These are phyloP conservation scores for Pleurotus giganteus DNA, from an alignment of 768 basidiomycete genomes.

Conservation along the genomic window DNA sequence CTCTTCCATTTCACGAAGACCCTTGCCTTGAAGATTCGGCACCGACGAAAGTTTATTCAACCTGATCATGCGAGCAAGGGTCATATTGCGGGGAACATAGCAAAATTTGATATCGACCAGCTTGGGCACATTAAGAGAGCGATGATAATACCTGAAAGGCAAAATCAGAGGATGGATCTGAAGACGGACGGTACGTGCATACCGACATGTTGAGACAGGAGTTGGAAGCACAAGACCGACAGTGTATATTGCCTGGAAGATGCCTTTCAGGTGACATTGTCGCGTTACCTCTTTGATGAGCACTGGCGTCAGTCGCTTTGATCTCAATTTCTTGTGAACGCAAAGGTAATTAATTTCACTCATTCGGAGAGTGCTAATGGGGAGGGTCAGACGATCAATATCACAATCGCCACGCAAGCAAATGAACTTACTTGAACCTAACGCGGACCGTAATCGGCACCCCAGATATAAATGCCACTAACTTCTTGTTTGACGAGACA, in stretches of 20 bases:
- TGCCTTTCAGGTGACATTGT: conserved; percentile 81
- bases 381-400: not conserved
- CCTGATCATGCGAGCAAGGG: conserved; percentile 87
- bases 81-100: conserved; percentile 82
- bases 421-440: conserved; percentile 64
- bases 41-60: conserved; percentile 63
- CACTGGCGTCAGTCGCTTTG: conserved; percentile 92
- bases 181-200: conserved; percentile 18
- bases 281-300: conserved; percentile 97
- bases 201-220: conserved; percentile 85
- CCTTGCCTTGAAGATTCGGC: conserved; percentile 33
- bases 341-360: conserved; percentile 98
- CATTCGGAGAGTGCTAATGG: conserved; percentile 57
- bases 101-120: conserved; percentile 89
- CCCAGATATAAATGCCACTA: conserved; percentile 96
- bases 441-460: conserved; percentile 87
- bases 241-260: conserved; percentile 98
- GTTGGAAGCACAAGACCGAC: conserved; percentile 93
- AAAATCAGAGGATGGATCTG: conserved; percentile 10
- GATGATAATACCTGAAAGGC: conserved; percentile 77
- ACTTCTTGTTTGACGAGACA: conserved; percentile 84
- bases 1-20: conserved; percentile 87
- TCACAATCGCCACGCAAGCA: not conserved
- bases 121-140: conserved; percentile 87
- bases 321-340: conserved; percentile 95